Conservation (phyloP, 345 rosid species). For the Hibiscus syriacus region DNA sequence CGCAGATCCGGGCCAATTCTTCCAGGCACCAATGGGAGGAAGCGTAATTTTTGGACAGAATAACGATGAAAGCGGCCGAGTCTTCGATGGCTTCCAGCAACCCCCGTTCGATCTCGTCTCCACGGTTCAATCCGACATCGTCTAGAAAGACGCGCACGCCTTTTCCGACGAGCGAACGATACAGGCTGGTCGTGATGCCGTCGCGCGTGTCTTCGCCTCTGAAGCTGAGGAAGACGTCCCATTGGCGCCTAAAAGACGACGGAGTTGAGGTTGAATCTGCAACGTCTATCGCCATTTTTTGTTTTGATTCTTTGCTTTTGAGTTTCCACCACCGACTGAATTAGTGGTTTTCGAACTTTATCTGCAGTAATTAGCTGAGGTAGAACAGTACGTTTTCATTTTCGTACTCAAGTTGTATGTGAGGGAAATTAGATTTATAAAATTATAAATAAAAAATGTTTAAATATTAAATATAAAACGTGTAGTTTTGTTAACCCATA, state of each 20-base stretch:
- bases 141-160: constrained; percentile 34
- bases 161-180: constrained; percentile 8
- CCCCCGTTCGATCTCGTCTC: constrained; percentile 32
- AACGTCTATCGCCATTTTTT: constrained; percentile 9
- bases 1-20: constrained; percentile 36
- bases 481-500: too few species aligned
- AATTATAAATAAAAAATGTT: too few species aligned
- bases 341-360: too few species aligned
- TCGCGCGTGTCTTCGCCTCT: constrained; percentile 47
- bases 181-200: constrained; percentile 24
- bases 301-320: not conserved
- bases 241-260: constrained; percentile 30
- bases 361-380: too few species aligned
- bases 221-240: constrained; percentile 54
- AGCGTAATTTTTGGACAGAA: constrained; percentile 36
- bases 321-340: too few species aligned
- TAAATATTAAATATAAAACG: too few species aligned
- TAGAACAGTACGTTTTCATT: too few species aligned
- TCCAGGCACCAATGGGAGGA: constrained; percentile 43
- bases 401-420: too few species aligned
- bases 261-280: constrained; percentile 2
- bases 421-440: too few species aligned
- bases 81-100: constrained; percentile 40
- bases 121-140: constrained; percentile 32
- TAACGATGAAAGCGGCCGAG: constrained; percentile 36